These are phyloP conservation scores for Lotus japonicus DNA, from an alignment of 306 rosid genomes.

Conservation along the genomic window DNA sequence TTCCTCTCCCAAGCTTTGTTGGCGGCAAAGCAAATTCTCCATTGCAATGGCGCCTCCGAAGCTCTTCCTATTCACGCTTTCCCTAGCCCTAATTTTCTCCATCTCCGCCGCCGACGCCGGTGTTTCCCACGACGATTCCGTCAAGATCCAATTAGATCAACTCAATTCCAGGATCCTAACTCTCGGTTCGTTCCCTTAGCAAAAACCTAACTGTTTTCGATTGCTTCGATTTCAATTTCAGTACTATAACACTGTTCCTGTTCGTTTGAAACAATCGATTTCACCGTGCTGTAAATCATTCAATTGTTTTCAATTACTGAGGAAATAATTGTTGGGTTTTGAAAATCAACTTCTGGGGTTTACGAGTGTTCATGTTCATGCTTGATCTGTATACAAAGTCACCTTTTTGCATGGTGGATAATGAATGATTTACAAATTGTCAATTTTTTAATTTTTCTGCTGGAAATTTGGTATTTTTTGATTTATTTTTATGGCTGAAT, in stretches of 20 bases:
- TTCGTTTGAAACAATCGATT: neutral
- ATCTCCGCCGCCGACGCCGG: conserved; percentile 37
- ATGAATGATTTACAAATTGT: neutral
- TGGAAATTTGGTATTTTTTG: neutral
- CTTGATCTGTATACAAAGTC: conserved; percentile 18
- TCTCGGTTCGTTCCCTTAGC: conserved; percentile 52
- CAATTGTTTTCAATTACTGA: no score
- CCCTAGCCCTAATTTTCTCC: conserved; percentile 48
- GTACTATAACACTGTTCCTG: neutral
- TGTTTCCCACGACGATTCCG: conserved; percentile 36
- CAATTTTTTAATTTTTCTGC: no score
- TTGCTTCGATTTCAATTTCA: neutral
- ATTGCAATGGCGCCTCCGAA: conserved; percentile 68
- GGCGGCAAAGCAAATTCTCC: conserved; percentile 42
- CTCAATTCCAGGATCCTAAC: conserved; percentile 67
- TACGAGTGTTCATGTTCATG: conserved; percentile 24
- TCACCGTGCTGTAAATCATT: no score
- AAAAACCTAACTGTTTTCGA: neutral
- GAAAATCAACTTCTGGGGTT: neutral
- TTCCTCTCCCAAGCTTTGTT: conserved; percentile 29
- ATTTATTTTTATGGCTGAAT: conserved; percentile 21
- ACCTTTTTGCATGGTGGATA: conserved; percentile 38
- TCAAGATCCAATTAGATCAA: conserved; percentile 66
- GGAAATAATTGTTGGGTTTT: neutral
- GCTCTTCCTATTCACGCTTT: conserved; percentile 34